Evolutionary conservation across 2,329 filamentous ascomycete species (phyloP), one percentile per base, ranked within the genome.

Genomic region (Monilinia laxa): DNA sequence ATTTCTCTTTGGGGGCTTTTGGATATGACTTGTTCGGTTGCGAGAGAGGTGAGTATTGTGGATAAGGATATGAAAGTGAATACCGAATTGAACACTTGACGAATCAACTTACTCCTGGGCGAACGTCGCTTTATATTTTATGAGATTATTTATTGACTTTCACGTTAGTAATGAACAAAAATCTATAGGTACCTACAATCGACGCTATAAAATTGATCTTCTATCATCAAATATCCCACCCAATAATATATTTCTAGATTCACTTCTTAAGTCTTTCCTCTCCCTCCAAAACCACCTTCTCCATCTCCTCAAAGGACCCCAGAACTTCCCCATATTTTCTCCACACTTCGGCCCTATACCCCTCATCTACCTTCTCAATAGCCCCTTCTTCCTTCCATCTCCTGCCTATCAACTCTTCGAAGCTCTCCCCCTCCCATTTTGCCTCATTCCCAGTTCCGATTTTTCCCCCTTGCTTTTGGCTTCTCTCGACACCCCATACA

Each of bases 331-430:
- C 92, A 78, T 98, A 98, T 76, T 80, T 80, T 77, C 91, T 86
- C 80, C 92, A 98, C 2, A 89, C 81, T 0, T 86, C 90, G 71
- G 87, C 79, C 70, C 87, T 84, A 79, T 93, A 99, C 2, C 95
- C 94, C 2, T 90, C 85, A 52, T 90, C 92, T 55, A 97, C 89
- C 80, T 86, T 91, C 79, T 91, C 86, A 16, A 97, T 89, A 71
- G 93, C 92, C 0, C 88, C 88, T 71, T 90, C 88, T 79, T 97
- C 94, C 69, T 86, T 87, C 95, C 95, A 99, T 70, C 95, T 83
- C 75, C 82, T 81, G 10, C 90, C 92, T 69, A 99, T 89, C 70
- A 97, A 82, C 69, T 94, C 89, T 76, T 98, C 95, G 79, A 98
- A 98, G 4, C 85, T 91, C 84, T 96, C 88, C 23, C 65, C 81